Percentiles rank a stretch among this genome's conserved stretches.
Evolutionary conservation across 192 early-diverging fungal genomes (phyloP).

Genomic region (Neocallimastix lanati): DNA sequence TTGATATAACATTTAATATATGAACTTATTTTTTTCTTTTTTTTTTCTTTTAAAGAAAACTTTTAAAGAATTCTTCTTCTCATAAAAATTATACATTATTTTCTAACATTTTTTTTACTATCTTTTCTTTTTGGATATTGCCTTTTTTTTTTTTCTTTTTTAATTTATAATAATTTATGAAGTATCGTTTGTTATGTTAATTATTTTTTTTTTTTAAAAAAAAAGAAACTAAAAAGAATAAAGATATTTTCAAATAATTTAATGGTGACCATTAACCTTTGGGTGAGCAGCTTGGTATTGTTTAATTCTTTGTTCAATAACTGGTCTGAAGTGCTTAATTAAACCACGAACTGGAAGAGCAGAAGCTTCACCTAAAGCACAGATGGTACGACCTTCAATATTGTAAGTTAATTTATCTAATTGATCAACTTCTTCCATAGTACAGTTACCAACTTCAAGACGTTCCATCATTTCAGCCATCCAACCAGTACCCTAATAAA

Average conservation of each 20-base stretch:
- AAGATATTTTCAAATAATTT: background rate
- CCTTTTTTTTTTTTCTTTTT: too few relatives aligned
- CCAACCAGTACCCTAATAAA: constrained; percentile 64
- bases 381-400: constrained; percentile 99
- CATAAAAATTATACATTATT: too few relatives aligned
- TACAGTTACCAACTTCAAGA: constrained; percentile 73
- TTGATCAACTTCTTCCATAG: constrained; percentile 78
- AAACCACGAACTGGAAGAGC: constrained; percentile 95
- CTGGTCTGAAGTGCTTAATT: constrained; percentile 82
- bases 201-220: too few relatives aligned
- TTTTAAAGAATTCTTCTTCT: too few relatives aligned
- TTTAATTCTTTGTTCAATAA: constrained; percentile 45
- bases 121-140: too few relatives aligned
- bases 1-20: too few relatives aligned
- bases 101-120: too few relatives aligned
- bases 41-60: too few relatives aligned
- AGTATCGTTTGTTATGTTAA: too few relatives aligned
- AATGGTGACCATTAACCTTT: background rate
- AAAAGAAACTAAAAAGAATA: background rate
- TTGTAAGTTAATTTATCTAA: constrained; percentile 85
- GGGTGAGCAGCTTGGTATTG: constrained; percentile 1
- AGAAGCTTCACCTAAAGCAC: constrained; percentile 94
- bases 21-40: too few relatives aligned
- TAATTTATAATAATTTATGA: too few relatives aligned
- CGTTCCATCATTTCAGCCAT: constrained; percentile 89